Conservation (phyloP, 805 yeast species). For the Metschnikowia kofuensis region DNA sequence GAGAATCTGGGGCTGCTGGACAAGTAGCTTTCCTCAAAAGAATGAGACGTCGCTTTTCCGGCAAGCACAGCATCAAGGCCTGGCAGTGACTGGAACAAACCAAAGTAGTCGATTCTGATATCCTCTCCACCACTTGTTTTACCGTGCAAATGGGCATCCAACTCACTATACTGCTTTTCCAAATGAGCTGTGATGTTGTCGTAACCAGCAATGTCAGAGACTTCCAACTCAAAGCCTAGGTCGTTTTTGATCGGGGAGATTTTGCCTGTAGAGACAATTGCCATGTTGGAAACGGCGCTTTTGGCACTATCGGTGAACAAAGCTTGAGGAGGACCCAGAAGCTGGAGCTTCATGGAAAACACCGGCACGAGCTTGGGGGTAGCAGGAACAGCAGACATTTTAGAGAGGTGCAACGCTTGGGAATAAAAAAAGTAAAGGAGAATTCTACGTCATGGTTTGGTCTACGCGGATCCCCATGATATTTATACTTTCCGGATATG, state of each 20-base stretch:
- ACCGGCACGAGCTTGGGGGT: conserved; percentile 32
- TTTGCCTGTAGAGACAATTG: conserved; percentile 26
- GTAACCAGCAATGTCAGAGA: conserved; percentile 33
- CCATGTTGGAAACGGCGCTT: conserved; percentile 22
- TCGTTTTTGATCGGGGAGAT: conserved; percentile 29
- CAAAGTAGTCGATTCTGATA: conserved; percentile 44
- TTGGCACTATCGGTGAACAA: conserved; percentile 18
- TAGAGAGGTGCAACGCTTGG: too few species aligned
- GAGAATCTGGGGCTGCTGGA: conserved; percentile 46
- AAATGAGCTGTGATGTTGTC: conserved; percentile 45
- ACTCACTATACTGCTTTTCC: conserved; percentile 23
- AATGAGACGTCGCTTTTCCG: conserved; percentile 26
- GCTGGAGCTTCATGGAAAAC: conserved; percentile 27
- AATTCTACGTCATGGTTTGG: not conserved
- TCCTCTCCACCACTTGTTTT: conserved; percentile 44
- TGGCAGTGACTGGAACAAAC: conserved; percentile 42
- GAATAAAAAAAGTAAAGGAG: not conserved
- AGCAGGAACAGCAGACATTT: conserved; percentile 16
- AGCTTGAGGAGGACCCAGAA: conserved; percentile 19
- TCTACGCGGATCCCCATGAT: not conserved
- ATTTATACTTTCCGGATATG: not conserved
- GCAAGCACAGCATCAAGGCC: conserved; percentile 35
- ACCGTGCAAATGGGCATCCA: conserved; percentile 51
- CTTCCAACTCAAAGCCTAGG: conserved; percentile 32
- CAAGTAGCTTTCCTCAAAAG: conserved; percentile 48